Evolutionary conservation across 116 monocot species (phyloP).

Genomic region (Dioscorea cayenensis): DNA sequence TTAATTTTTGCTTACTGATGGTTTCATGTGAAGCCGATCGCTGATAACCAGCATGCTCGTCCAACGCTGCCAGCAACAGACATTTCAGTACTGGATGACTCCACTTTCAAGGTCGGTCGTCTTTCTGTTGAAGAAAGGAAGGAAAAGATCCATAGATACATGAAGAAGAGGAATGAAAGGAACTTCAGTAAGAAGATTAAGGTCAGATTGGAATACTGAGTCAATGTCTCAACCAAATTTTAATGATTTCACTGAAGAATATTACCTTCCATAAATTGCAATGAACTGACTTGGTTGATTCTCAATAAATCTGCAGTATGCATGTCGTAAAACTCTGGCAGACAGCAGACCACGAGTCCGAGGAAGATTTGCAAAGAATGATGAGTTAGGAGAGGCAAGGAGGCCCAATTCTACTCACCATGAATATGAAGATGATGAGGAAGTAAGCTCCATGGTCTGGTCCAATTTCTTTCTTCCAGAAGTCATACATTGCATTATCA

Average conservation of each 20-base stretch:
- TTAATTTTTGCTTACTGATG: not conserved
- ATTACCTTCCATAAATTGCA: too few relatives aligned
- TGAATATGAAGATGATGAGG: constrained; percentile 48
- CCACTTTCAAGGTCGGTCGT: constrained; percentile 41
- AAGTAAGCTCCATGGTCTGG: constrained; percentile 13
- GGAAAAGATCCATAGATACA: constrained; percentile 70
- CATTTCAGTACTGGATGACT: constrained; percentile 41
- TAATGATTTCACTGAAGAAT: too few relatives aligned
- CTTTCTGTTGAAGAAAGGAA: constrained; percentile 69
- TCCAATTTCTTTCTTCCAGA: not conserved
- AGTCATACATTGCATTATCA: not conserved
- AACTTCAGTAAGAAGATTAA: constrained; percentile 94
- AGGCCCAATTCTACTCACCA: constrained; percentile 17
- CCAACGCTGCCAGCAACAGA: constrained; percentile 18
- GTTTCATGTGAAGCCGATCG: constrained; percentile 11
- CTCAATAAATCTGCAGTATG: constrained; percentile 50
- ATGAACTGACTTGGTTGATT: too few relatives aligned
- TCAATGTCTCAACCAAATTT: too few relatives aligned
- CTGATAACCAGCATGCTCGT: constrained; percentile 29
- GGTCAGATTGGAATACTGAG: constrained; percentile 22
- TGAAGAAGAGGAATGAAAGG: constrained; percentile 71
- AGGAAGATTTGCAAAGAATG: constrained; percentile 79
- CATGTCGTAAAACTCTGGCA: constrained; percentile 78
- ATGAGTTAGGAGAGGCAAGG: constrained; percentile 36
- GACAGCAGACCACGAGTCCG: constrained; percentile 75